A percentile compares a stretch with the other conserved stretches of the same genome.
Conservation (phyloP, 495 filamentous ascomycete species). For the Cudoniella acicularis region DNA sequence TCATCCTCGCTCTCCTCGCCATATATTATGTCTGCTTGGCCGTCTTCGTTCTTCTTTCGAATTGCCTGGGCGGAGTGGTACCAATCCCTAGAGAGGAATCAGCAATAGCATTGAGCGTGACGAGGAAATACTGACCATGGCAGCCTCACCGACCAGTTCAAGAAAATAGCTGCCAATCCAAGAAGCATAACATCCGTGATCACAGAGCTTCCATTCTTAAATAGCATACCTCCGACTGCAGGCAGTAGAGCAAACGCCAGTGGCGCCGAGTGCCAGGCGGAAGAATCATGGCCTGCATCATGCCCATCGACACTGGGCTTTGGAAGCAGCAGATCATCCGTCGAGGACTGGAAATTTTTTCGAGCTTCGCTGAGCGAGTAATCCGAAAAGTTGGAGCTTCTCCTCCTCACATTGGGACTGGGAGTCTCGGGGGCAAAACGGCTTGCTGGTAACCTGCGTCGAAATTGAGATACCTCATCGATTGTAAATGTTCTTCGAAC, state of each 20-base stretch:
- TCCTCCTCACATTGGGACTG: conserved; percentile 37
- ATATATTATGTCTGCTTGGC: conserved; percentile 41
- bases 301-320: conserved; percentile 30
- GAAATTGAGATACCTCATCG: conserved; percentile 17
- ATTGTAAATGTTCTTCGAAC: conserved; percentile 15
- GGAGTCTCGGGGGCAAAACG: background rate
- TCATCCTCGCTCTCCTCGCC: conserved; percentile 43
- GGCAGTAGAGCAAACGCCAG: conserved; percentile 81
- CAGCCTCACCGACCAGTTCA: conserved; percentile 89
- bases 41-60: conserved; percentile 43
- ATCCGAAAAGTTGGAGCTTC: conserved; percentile 74
- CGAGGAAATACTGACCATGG: conserved; percentile 64
- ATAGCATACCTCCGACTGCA: conserved; percentile 78
- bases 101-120: background rate
- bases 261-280: conserved; percentile 72
- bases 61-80: conserved; percentile 75
- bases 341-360: conserved; percentile 63
- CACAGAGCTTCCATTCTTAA: conserved; percentile 75
- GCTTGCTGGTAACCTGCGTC: conserved; percentile 6
- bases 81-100: conserved; percentile 63
- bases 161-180: conserved; percentile 72
- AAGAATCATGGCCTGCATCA: conserved; percentile 42
- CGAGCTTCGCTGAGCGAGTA: conserved; percentile 62
- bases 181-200: conserved; percentile 83
- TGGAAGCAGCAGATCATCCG: conserved; percentile 70